A percentile compares a stretch with the other conserved stretches of the same genome.
phyloP scores from a whole-genome alignment of 495 filamentous ascomycete genomes.

The Aspergillus diversus region DNA sequence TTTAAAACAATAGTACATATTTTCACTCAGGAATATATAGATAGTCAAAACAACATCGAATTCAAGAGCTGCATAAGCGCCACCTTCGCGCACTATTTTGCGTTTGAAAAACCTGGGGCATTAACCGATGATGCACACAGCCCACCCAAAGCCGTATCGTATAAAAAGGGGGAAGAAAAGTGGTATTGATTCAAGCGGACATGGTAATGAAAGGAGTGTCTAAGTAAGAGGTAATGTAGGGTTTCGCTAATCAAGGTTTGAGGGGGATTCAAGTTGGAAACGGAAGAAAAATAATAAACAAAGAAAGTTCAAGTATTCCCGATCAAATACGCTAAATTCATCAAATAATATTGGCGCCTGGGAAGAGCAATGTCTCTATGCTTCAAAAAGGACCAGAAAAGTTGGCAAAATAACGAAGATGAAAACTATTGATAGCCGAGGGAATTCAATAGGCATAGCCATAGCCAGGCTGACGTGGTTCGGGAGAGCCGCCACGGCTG shows the following conservation, averaged over 20 bases:
- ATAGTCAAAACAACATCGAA: too few species aligned
- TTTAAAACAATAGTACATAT: too few species aligned
- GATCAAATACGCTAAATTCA: conserved; percentile 29
- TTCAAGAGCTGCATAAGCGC: too few species aligned
- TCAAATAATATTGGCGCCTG: conserved; percentile 22
- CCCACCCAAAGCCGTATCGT: too few species aligned
- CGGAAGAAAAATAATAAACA: conserved; percentile 17
- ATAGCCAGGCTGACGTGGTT: conserved; percentile 43
- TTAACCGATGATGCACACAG: too few species aligned
- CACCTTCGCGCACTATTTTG: too few species aligned
- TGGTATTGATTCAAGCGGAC: conserved; percentile 1
- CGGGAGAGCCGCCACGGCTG: conserved; percentile 34
- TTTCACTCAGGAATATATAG: too few species aligned
- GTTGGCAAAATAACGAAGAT: conserved; percentile 8
- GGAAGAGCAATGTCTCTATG: conserved; percentile 17
- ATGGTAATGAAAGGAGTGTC: conserved; percentile 7
- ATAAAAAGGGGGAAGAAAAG: neutral
- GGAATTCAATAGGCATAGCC: conserved; percentile 42
- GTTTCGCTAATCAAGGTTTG: neutral
- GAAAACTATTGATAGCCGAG: conserved; percentile 11
- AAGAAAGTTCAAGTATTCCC: conserved; percentile 14
- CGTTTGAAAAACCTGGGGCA: too few species aligned
- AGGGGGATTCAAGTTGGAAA: conserved; percentile 10
- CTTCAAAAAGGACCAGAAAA: conserved; percentile 20
- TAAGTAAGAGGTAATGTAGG: conserved; percentile 2